Conservation (phyloP, 495 filamentous ascomycete genomes). For the Podospora australis region DNA sequence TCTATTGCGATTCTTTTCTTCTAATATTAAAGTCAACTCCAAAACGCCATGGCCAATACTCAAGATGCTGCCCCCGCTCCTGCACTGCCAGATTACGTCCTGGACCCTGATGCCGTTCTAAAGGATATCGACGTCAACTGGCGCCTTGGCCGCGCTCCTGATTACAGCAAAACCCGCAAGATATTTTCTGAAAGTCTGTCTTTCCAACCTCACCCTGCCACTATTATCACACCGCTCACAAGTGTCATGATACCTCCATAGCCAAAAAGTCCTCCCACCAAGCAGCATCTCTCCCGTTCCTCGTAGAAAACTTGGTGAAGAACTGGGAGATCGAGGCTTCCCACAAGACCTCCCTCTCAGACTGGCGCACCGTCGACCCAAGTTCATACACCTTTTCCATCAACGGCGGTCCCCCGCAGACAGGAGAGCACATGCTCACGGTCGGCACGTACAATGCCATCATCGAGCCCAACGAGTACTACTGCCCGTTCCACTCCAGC, state of each 20-base stretch:
- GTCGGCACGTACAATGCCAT: slow-evolving; percentile 65
- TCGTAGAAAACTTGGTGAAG: slow-evolving; percentile 64
- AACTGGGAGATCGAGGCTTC: slow-evolving; percentile 68
- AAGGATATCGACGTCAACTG: slow-evolving; percentile 47
- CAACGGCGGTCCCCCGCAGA: slow-evolving; percentile 49
- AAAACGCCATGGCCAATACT: too few species aligned
- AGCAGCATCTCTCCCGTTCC: slow-evolving; percentile 47
- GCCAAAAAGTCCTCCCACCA: slow-evolving; percentile 50
- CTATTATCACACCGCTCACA: neutral
- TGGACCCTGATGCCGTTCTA: slow-evolving; percentile 53
- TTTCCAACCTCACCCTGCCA: neutral
- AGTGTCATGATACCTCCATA: slow-evolving; percentile 19
- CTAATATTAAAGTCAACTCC: too few species aligned
- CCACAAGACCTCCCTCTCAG: slow-evolving; percentile 52
- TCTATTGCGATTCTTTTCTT: too few species aligned
- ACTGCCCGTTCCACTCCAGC: slow-evolving; percentile 50
- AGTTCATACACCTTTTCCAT: slow-evolving; percentile 53
- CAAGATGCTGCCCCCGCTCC: slow-evolving; percentile 1
- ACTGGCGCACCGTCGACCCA: slow-evolving; percentile 58
- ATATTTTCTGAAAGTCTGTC: slow-evolving; percentile 46
- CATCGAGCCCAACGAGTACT: slow-evolving; percentile 53
- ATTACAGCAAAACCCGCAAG: slow-evolving; percentile 54
- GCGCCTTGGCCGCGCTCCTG: slow-evolving; percentile 52
- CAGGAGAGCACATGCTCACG: slow-evolving; percentile 57
- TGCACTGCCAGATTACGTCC: slow-evolving; percentile 50